Conservation (phyloP, 768 basidiomycete genomes). For the Tephrocybe sp. region DNA sequence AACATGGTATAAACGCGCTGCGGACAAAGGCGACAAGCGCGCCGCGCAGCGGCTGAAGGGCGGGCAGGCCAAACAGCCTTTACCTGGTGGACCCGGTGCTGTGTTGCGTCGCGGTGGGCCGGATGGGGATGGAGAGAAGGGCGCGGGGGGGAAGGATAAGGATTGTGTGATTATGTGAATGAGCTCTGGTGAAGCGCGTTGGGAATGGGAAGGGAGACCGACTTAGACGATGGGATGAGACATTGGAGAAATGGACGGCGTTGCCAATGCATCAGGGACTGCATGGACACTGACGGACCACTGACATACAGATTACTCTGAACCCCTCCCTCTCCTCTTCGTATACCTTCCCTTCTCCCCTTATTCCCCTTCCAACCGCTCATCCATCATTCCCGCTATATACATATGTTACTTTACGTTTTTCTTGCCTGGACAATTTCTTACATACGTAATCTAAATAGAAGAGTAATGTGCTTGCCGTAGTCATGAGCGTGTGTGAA, state of each 20-base stretch:
- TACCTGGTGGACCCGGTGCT: constrained; percentile 56
- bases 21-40: constrained; percentile 92
- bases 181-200: no score
- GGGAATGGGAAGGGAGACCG: neutral
- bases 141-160: constrained; percentile 66
- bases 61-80: constrained; percentile 47
- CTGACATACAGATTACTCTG: no score
- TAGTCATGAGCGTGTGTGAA: no score
- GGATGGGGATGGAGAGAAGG: constrained; percentile 33
- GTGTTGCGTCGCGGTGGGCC: constrained; percentile 60
- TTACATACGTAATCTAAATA: neutral
- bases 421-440: neutral
- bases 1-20: constrained; percentile 85
- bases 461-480: neutral
- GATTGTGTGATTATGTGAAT: constrained; percentile 85
- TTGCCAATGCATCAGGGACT: no score
- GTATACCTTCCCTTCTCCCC: no score
- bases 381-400: neutral
- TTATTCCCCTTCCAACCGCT: neutral
- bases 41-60: constrained; percentile 81
- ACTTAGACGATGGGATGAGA: neutral
- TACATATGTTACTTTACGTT: neutral
- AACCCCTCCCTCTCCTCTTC: no score
- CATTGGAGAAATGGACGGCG: no score
- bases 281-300: no score